Conservation (phyloP, 306 rosid species). For the Prinsepia uniflora region DNA sequence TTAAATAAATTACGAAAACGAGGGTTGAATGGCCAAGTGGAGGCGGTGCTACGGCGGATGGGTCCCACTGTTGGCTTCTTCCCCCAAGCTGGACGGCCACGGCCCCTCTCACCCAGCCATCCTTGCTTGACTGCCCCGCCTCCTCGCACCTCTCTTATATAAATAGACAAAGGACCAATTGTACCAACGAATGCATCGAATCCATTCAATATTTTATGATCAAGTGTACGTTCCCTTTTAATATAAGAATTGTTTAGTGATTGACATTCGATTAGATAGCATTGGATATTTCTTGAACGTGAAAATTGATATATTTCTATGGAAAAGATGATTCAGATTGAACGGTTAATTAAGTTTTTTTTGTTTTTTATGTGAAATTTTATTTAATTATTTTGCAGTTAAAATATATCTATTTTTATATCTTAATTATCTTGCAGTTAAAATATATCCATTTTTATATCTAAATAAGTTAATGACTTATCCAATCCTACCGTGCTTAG, state of each 20-base stretch:
- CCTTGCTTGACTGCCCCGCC: constrained; percentile 4
- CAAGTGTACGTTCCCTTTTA: neutral
- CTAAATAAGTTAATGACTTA: no score
- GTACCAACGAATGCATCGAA: neutral
- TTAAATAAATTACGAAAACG: constrained; percentile 31
- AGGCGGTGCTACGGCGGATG: constrained; percentile 59
- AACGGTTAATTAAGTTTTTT: no score
- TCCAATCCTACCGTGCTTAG: no score
- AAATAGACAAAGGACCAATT: neutral
- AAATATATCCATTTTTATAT: no score
- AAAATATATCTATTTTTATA: no score
- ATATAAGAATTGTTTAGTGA: no score
- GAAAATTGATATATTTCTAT: neutral
- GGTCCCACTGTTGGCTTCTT: constrained; percentile 57
- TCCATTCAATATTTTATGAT: neutral
- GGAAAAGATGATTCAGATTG: neutral
- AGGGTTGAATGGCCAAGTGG: constrained; percentile 60
- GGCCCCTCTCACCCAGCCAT: constrained; percentile 7
- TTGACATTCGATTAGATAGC: no score
- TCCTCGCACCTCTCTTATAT: no score
- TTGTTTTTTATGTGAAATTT: no score
- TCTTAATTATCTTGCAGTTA: no score
- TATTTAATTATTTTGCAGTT: no score
- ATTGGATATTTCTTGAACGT: no score
- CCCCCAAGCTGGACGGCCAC: constrained; percentile 32